These are phyloP conservation scores for Hevea brasiliensis DNA, from an alignment of 345 rosid genomes.

Conservation along the genomic window DNA sequence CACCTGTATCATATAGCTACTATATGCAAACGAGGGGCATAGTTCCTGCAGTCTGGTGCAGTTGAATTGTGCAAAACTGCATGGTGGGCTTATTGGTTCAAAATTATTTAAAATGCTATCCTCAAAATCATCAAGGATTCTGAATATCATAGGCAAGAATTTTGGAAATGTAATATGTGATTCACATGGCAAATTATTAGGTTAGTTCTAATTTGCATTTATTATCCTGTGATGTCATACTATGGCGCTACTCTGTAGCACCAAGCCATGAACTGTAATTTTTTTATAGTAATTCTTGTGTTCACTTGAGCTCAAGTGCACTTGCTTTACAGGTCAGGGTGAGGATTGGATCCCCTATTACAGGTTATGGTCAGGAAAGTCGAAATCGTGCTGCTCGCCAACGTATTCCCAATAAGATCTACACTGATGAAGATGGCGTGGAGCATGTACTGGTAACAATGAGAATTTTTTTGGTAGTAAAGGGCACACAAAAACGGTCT, in stretches of 20 bases:
- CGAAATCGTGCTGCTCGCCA: conserved; percentile 97
- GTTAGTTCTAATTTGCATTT: neutral
- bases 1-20: neutral
- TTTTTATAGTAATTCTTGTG: neutral
- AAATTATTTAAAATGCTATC: neutral
- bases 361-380: conserved; percentile 95
- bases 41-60: neutral
- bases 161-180: neutral
- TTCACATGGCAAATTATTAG: neutral
- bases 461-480: too few relatives aligned
- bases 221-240: neutral
- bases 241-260: neutral
- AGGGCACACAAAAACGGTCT: too few relatives aligned
- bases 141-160: neutral
- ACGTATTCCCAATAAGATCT: conserved; percentile 73
- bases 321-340: conserved; percentile 66
- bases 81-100: neutral
- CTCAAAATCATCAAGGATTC: neutral
- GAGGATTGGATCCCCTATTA: conserved; percentile 95
- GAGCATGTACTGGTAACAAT: conserved; percentile 78
- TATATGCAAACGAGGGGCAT: neutral
- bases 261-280: too few relatives aligned
- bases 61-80: conserved; percentile 1
- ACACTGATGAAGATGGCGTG: conserved; percentile 91
- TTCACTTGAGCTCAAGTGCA: conserved; percentile 15